These are phyloP conservation scores for Bruguiera hainesii DNA, from an alignment of 441 rosid species.

Conservation along the genomic window DNA sequence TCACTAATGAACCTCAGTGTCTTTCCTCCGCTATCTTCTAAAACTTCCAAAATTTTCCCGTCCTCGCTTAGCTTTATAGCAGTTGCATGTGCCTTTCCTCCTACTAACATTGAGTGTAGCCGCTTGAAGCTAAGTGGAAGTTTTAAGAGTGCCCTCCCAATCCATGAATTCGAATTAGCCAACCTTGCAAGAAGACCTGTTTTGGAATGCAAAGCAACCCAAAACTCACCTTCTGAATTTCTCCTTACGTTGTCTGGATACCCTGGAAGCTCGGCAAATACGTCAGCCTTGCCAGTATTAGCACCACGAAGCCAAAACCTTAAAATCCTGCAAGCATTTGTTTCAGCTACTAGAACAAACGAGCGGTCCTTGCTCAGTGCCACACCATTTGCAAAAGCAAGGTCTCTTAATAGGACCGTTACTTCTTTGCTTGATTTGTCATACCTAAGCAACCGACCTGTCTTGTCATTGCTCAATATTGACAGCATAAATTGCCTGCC, in stretches of 20 bases:
- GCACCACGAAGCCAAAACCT: slow-evolving; percentile 20
- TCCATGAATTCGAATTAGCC: slow-evolving; percentile 38
- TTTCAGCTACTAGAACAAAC: slow-evolving; percentile 35
- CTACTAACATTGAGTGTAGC: slow-evolving; percentile 30
- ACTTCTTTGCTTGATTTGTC: slow-evolving; percentile 34
- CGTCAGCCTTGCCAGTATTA: slow-evolving; percentile 7
- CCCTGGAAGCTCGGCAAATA: slow-evolving; percentile 27
- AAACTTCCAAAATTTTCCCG: slow-evolving; percentile 43
- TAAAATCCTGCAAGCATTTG: slow-evolving; percentile 24
- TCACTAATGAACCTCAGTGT: slow-evolving; percentile 52
- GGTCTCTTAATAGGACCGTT: slow-evolving; percentile 22
- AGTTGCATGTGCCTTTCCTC: slow-evolving; percentile 37
- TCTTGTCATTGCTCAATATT: slow-evolving; percentile 30
- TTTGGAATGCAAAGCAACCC: slow-evolving; percentile 48
- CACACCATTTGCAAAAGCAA: slow-evolving; percentile 47
- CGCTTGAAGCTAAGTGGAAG: slow-evolving; percentile 40
- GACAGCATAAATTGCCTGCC: slow-evolving; percentile 34
- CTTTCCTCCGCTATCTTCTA: slow-evolving; percentile 32
- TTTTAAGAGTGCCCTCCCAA: slow-evolving; percentile 38
- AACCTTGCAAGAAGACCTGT: slow-evolving; percentile 30
- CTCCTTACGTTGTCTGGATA: slow-evolving; percentile 38
- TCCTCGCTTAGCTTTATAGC: slow-evolving; percentile 59
- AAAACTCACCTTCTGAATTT: slow-evolving; percentile 36
- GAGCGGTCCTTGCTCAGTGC: slow-evolving; percentile 36
- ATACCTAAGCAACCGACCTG: slow-evolving; percentile 53